Evolutionary conservation across 345 rosid genomes (phyloP).

Genomic region (Diplotaxis tenuifolia): DNA sequence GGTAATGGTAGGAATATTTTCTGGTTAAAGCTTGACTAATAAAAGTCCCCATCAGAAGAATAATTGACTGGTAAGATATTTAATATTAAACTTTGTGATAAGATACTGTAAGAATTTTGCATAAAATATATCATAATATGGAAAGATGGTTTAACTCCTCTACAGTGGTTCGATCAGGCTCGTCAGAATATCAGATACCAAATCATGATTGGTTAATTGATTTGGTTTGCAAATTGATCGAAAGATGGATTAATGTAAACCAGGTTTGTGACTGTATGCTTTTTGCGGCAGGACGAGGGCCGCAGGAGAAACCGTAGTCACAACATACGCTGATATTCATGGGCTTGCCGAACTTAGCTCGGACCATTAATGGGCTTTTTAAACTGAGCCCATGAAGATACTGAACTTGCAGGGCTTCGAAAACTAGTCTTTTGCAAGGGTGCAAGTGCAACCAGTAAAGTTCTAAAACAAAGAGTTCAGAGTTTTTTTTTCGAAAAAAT

Average conservation of each 20-base stretch:
- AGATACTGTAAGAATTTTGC: neutral
- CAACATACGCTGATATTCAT: neutral
- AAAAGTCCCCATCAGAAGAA: neutral
- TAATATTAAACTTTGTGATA: neutral
- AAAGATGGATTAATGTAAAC: neutral
- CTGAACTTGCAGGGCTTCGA: neutral
- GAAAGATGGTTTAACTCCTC: neutral
- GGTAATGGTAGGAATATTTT: constrained; percentile 11
- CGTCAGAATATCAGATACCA: neutral
- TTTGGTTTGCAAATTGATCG: neutral
- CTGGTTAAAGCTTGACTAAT: constrained; percentile 9
- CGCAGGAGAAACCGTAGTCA: neutral
- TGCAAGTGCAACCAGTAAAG: neutral
- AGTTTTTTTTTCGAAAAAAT: neutral
- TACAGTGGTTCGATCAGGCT: neutral
- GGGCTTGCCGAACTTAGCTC: constrained; percentile 8
- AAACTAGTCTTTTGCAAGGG: neutral
- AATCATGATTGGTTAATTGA: neutral
- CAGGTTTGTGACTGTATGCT: neutral
- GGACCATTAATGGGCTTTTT: neutral
- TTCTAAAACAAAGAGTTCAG: neutral
- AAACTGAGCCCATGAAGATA: neutral
- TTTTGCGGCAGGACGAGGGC: too few relatives aligned
- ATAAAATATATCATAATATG: neutral
- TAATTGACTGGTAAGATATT: constrained; percentile 3